Evolutionary conservation across 1,139 yeast genomes (phyloP), one percentile per base, ranked within the genome.

Genomic region (Kurtzmaniella quercitrusa): DNA sequence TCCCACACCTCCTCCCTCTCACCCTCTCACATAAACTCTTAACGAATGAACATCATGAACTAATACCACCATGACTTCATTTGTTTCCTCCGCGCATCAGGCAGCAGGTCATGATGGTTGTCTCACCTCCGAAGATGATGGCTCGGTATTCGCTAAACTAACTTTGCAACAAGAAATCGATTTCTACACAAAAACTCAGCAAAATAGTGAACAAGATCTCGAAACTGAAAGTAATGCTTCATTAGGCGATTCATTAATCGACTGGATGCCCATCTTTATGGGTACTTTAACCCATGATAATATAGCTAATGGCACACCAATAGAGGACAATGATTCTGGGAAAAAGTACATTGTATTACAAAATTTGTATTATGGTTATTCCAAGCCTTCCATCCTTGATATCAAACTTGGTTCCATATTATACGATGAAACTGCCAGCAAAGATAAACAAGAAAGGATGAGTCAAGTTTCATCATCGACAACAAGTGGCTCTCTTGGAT

Each of bases 51-150:
- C n/a, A n/a, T n/a, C n/a, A n/a, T n/a, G n/a, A n/a, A n/a, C n/a
- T n/a, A 25, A 14, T 41, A 38, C 43, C 39, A 34, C 43, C 38
- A 41, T 36, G 38, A 37, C 38, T 36, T 36, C 36, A 21, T 46
- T 53, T 40, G 42, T 44, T 9, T 58, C 62, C 7, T 53, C 65
- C 2, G 50, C 50, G 16, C 77, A 73, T 50, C 75, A 70, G 51
- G 98, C 95, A 2, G 98, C 98, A 0, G 98, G 98, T 10, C 98
- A 93, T 57, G 85, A 75, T 14, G 98, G 96, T 0, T 77, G 85
- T 11, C 56, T 89, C 49, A 77, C 77, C 19, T 80, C 82, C 37
- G 66, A 54, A 37, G 65, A 60, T 3, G 75, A 74, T 25, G 95
- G 91, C 1, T 64, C 77, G 10, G 63, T 91, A 19, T 85, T 90